Percentiles rank a stretch among this genome's conserved stretches.
phyloP scores from a whole-genome alignment of 2,329 filamentous ascomycete species.

The Fusarium sp. region DNA sequence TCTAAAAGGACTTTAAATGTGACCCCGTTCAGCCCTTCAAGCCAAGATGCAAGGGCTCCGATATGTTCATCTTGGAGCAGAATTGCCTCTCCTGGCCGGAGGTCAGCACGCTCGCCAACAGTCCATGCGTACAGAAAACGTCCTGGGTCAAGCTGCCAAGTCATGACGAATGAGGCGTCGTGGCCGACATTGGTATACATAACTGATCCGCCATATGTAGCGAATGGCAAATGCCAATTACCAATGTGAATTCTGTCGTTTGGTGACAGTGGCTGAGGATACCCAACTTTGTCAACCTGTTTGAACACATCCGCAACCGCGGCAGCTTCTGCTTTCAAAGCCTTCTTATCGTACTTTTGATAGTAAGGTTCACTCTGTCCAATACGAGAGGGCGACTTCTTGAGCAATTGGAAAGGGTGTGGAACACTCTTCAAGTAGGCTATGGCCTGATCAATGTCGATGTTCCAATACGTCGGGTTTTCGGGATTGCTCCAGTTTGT shows the following conservation, averaged over 20 bases:
- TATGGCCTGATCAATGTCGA: not conserved
- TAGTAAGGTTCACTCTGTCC: not conserved
- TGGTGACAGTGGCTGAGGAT: not conserved
- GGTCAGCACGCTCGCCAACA: not conserved
- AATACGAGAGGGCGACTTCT: not conserved
- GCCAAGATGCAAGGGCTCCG: not conserved
- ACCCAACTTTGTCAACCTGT: not conserved
- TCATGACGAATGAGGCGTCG: not conserved
- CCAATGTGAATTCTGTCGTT: not conserved
- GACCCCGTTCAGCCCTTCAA: not conserved
- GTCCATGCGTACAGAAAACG: constrained; percentile 1
- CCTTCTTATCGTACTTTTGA: not conserved
- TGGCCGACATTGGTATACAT: not conserved
- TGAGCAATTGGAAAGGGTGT: not conserved
- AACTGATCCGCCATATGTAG: not conserved
- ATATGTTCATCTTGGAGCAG: not conserved
- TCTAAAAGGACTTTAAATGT: not conserved
- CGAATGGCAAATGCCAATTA: not conserved
- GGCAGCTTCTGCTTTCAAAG: not conserved
- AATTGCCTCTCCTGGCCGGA: not conserved
- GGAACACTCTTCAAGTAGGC: not conserved
- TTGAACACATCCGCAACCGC: not conserved
- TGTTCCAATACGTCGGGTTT: not conserved
- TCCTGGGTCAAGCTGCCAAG: constrained; percentile 1
- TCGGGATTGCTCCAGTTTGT: not conserved